phyloP scores from a whole-genome alignment of 2,329 filamentous ascomycete genomes.

The Zymoseptoria brevis region DNA sequence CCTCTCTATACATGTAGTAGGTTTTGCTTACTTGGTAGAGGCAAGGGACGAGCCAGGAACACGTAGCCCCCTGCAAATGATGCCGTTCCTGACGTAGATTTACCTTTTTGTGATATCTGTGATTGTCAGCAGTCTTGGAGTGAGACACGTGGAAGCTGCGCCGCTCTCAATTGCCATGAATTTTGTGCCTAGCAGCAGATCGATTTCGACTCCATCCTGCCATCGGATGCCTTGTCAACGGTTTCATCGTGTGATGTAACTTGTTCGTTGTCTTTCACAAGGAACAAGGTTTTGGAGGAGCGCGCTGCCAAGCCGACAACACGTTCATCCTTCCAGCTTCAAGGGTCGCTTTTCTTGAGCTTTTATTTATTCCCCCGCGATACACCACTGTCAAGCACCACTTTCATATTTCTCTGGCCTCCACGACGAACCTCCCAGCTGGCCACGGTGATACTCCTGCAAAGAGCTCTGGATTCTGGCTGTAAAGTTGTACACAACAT shows the following conservation, averaged over 20 bases:
- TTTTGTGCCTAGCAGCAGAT: not conserved
- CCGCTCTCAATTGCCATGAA: not conserved
- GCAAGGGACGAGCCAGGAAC: not conserved
- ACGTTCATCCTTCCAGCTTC: not conserved
- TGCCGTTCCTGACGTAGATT: not conserved
- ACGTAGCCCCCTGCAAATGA: not conserved
- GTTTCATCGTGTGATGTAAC: not conserved
- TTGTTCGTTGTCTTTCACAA: not conserved
- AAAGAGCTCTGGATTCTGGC: not conserved
- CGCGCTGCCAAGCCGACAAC: not conserved
- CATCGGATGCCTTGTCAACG: not conserved
- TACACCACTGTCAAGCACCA: not conserved
- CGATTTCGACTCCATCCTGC: not conserved
- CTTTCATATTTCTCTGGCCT: not conserved
- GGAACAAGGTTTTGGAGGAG: not conserved
- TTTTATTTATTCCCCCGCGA: not conserved
- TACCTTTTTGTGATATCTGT: not conserved
- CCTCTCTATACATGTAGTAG: constrained; percentile 73
- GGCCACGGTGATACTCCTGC: not conserved
- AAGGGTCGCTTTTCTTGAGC: not conserved
- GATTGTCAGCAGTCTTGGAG: not conserved
- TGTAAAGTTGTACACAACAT: constrained; percentile 37
- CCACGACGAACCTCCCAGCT: not conserved
- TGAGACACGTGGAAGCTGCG: not conserved
- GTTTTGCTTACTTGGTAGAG: not conserved